A percentile compares a stretch with the other conserved stretches of the same genome.
Conservation (phyloP, 495 filamentous ascomycete species). For the Xylaria acuta region DNA sequence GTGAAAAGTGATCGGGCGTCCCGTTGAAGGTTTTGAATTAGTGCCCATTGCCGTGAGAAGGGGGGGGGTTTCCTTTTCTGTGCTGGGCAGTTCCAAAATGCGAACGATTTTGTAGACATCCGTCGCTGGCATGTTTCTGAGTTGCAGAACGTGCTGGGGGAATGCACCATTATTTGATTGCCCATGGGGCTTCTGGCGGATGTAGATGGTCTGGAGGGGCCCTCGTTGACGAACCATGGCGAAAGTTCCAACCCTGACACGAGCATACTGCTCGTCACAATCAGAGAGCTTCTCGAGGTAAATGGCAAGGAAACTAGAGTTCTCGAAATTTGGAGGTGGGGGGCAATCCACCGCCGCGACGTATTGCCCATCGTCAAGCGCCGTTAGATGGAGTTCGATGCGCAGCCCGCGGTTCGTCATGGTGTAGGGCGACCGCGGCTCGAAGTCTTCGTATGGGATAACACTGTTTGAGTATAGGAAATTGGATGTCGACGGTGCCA, state of each 20-base stretch:
- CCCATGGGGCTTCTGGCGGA: slow-evolving; percentile 27
- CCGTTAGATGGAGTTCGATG: slow-evolving; percentile 22
- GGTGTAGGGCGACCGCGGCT: slow-evolving; percentile 14
- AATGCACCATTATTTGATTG: slow-evolving; percentile 21
- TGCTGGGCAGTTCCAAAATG: neutral
- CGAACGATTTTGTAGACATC: slow-evolving; percentile 8
- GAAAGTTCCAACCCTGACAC: slow-evolving; percentile 24
- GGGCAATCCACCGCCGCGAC: slow-evolving; percentile 28
- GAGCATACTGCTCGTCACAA: slow-evolving; percentile 27
- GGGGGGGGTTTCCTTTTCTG: neutral
- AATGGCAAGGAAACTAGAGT: slow-evolving; percentile 28
- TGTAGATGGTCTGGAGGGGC: slow-evolving; percentile 25
- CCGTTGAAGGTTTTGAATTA: no score
- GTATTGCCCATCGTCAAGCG: neutral
- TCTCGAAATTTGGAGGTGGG: slow-evolving; percentile 29
- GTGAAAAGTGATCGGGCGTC: neutral
- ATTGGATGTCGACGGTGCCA: slow-evolving; percentile 30
- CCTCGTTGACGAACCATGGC: slow-evolving; percentile 25
- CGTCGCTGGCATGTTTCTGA: slow-evolving; percentile 10
- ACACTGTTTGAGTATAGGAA: slow-evolving; percentile 13
- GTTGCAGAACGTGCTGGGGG: slow-evolving; percentile 24
- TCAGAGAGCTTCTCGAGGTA: slow-evolving; percentile 29
- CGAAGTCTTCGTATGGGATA: slow-evolving; percentile 21
- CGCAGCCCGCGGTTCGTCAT: slow-evolving; percentile 24
- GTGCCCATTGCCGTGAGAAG: neutral